Conservation (phyloP, 768 basidiomycete genomes). For the Calocera cornea region DNA sequence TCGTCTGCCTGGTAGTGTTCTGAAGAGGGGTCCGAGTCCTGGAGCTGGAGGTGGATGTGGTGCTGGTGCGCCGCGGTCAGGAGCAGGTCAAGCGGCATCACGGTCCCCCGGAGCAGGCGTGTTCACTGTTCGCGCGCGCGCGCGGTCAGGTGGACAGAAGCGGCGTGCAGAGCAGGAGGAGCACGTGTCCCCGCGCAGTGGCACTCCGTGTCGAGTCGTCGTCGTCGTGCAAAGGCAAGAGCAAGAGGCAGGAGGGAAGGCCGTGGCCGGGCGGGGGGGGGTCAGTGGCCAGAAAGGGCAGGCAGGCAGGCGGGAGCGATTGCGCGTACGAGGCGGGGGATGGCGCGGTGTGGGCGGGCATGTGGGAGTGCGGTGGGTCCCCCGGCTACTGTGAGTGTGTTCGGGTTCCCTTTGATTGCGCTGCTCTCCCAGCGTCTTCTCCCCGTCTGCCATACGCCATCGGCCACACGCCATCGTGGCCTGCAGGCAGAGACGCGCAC, state of each 20-base stretch:
- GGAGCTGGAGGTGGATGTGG: not conserved
- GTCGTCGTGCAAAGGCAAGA: not conserved
- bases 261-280: too few relatives aligned
- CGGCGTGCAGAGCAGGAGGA: too few relatives aligned
- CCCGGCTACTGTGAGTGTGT: not conserved
- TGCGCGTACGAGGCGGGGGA: not conserved
- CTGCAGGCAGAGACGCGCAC: not conserved
- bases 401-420: not conserved
- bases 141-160: too few relatives aligned
- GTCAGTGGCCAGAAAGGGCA: too few relatives aligned
- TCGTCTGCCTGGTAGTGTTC: too few relatives aligned
- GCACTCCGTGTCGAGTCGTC: too few relatives aligned
- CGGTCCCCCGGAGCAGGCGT: too few relatives aligned
- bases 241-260: not conserved
- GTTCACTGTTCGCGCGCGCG: too few relatives aligned
- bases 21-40: not conserved
- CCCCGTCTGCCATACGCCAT: too few relatives aligned
- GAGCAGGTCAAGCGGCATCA: conserved; percentile 1
- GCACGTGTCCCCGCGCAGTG: too few relatives aligned
- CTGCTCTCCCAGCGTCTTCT: not conserved
- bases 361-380: too few relatives aligned
- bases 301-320: not conserved
- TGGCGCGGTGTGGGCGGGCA: not conserved
- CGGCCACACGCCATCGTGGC: too few relatives aligned
- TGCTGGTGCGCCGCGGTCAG: not conserved